These are phyloP conservation scores for Sphagnum tenellum DNA, from an alignment of 225 moss, liverwort and hornwort genomes.

Conservation along the genomic window DNA sequence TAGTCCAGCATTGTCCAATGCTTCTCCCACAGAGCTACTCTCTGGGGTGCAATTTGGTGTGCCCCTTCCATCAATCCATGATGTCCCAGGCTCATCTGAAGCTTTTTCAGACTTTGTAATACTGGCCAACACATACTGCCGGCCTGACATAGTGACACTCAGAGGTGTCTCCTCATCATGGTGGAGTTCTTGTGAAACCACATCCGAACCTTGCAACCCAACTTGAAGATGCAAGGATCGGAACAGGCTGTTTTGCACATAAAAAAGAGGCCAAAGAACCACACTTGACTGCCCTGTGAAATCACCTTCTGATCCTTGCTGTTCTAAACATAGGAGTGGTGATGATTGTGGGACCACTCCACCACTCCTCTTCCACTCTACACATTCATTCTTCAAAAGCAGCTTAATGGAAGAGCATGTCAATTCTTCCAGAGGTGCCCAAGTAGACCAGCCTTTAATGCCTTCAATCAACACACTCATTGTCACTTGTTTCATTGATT, in stretches of 20 bases:
- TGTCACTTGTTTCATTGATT: conserved; percentile 4
- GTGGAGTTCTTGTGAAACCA: conserved; percentile 4
- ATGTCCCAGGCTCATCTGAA: not conserved
- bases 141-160: conserved; percentile 7
- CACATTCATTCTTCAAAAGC: conserved; percentile 10
- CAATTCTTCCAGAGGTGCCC: conserved; percentile 13
- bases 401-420: conserved; percentile 3
- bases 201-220: conserved; percentile 13
- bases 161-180: conserved; percentile 9
- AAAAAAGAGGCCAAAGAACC: conserved; percentile 12
- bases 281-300: conserved; percentile 6
- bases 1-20: not conserved
- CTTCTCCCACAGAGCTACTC: conserved; percentile 2
- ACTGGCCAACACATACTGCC: conserved; percentile 10
- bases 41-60: not conserved
- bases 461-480: conserved; percentile 12
- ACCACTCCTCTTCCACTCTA: conserved; percentile 12
- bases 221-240: conserved; percentile 10
- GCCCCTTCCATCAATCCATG: not conserved
- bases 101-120: conserved; percentile 1
- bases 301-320: conserved; percentile 2
- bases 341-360: conserved; percentile 11
- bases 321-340: conserved; percentile 10
- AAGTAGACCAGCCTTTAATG: conserved; percentile 10
- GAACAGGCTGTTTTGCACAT: conserved; percentile 8